Evolutionary conservation across 805 yeast species (phyloP).

Genomic region (Wickerhamomyces mucosus): DNA sequence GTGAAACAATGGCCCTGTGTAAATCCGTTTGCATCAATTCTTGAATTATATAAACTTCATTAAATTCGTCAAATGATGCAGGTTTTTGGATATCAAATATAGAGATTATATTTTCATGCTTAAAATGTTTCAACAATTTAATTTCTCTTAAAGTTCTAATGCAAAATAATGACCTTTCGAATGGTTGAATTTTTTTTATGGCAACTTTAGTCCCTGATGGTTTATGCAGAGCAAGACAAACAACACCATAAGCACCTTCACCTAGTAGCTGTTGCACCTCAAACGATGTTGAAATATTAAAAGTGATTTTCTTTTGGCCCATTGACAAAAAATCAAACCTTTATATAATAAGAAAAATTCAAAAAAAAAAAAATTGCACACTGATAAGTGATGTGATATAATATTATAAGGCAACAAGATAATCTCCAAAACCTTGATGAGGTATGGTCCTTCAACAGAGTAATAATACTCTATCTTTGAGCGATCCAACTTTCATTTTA

Average conservation of each 20-base stretch:
- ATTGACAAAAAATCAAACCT: too few relatives aligned
- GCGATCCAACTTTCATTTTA: too few relatives aligned
- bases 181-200: slow-evolving; percentile 88
- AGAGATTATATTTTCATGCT: slow-evolving; percentile 87
- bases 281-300: slow-evolving; percentile 82
- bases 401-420: too few relatives aligned
- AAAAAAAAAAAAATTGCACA: too few relatives aligned
- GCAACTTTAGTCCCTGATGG: slow-evolving; percentile 90
- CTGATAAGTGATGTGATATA: too few relatives aligned
- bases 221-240: slow-evolving; percentile 78
- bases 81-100: slow-evolving; percentile 88
- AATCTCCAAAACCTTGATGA: too few relatives aligned
- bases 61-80: slow-evolving; percentile 58
- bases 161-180: slow-evolving; percentile 82
- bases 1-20: slow-evolving; percentile 74
- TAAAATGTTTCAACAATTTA: slow-evolving; percentile 80
- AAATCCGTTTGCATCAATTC: slow-evolving; percentile 85
- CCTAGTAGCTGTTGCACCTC: slow-evolving; percentile 81
- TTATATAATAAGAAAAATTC: too few relatives aligned
- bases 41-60: slow-evolving; percentile 82
- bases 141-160: slow-evolving; percentile 83
- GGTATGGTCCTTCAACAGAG: too few relatives aligned
- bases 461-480: too few relatives aligned
- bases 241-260: slow-evolving; percentile 95
- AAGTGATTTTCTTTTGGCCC: slow-evolving; percentile 35